Evolutionary conservation across 75 land plant genomes (phyloP), one percentile per base, ranked within the genome.

Genomic region (Pinus tabuliformis): DNA sequence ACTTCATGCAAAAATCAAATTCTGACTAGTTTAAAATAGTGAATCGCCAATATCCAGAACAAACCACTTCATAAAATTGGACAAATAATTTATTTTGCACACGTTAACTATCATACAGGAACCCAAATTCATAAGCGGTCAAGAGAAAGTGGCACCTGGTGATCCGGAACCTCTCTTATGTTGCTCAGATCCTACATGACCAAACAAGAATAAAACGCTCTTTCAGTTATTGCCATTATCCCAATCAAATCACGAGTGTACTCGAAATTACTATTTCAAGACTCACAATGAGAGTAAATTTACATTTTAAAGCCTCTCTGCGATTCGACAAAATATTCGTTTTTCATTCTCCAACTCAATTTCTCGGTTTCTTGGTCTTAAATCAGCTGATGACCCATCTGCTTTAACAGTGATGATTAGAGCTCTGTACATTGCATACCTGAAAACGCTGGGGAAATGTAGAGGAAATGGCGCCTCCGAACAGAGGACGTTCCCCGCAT

Each of bases 131-230:
- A 78, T 11, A 52, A 57, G 36, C 20, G 12, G 20, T 52, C 49
- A 37, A 57, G 24, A 59, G 42, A 58, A 39, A 54, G n/a, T 60
- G 64, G 3, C 22, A 91, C 99, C 97, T 96, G 99, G 77, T 96
- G 87, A 83, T 96, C 89, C 52, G 99, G 99, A 30, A 96, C 99
- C 62, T 96, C 88, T 11, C 99, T 81, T 39, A 96, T 86, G 37
- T 73, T 49, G 77, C 99, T 94, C 78, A 96, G 88, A 84, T 94
- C 95, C 99, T 96, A 68, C 68, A 79, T 15, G 3, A 24, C 24
- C 11, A 33, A 6, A 16, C 9, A 56, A 58, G 6, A 17, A 72
- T 8, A 24, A 77, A 59, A 30, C 16, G 6, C 80, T 36, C 17
- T 16, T 42, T 62, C 11, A 30, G 52, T 76, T 22, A 70, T 49